A percentile compares a stretch with the other conserved stretches of the same genome.
Evolutionary conservation across 176 grass and related monocot species (phyloP).

Genomic region (Aegilops tauschii): DNA sequence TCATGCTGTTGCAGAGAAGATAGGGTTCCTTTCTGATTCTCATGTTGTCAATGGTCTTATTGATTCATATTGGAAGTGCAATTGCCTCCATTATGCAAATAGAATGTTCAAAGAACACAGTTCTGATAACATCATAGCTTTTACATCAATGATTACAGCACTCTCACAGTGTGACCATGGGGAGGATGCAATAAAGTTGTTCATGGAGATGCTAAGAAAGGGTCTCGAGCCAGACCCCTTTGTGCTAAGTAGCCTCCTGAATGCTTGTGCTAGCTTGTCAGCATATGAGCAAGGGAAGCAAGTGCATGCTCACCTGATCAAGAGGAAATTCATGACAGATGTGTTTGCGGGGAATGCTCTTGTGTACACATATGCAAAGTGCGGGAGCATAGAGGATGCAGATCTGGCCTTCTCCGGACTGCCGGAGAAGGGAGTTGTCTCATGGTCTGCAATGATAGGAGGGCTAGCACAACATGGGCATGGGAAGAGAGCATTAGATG

Average conservation of each 20-base stretch:
- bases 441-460: constrained; percentile 98
- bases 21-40: constrained; percentile 62
- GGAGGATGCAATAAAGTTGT: constrained; percentile 83
- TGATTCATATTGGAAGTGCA: constrained; percentile 89
- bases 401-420: constrained; percentile 57
- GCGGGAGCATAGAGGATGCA: constrained; percentile 86
- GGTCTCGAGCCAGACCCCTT: constrained; percentile 75
- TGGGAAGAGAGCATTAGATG: constrained; percentile 59
- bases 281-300: constrained; percentile 91
- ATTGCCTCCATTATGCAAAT: constrained; percentile 40
- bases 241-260: constrained; percentile 80
- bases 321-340: constrained; percentile 67
- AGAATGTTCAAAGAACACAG: constrained; percentile 60
- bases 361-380: constrained; percentile 90
- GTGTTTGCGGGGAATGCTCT: constrained; percentile 77
- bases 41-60: constrained; percentile 80
- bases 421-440: constrained; percentile 69
- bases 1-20: constrained; percentile 69
- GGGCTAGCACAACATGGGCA: constrained; percentile 88
- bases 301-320: constrained; percentile 74
- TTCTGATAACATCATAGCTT: constrained; percentile 59
- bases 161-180: constrained; percentile 63
- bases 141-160: constrained; percentile 86
- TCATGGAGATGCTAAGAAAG: constrained; percentile 61
- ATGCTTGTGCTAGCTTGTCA: constrained; percentile 79